Evolutionary conservation across 1,139 yeast genomes (phyloP), one percentile per base, ranked within the genome.

Genomic region (Pichia sp.): DNA sequence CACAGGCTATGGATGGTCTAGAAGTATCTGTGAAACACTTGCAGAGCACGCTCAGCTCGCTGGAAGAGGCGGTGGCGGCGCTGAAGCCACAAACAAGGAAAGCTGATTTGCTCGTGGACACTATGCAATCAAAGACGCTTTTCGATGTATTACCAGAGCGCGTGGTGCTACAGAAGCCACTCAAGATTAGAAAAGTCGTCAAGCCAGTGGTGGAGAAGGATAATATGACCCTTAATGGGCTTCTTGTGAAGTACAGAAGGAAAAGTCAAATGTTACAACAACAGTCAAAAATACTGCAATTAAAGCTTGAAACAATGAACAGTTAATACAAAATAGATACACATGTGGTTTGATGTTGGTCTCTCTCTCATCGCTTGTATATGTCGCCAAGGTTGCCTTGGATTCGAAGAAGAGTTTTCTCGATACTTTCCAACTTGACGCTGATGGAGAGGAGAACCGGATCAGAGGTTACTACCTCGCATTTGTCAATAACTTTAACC

Each of bases 391-490:
- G 38, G 25, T 55, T 55, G 15, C 46, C 51, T 19, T 40, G 30
- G 15, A 55, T 40, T 13, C 50, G 47, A 8, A 33, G 30, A 19
- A 55, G 43, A 1, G 49, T 46, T 29, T 50, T 54, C 33, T 56
- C 56, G 17, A 56, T 37, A 35, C 59, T 55, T 26, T 53, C 58
- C 27, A 56, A 40, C 30, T 56, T 56, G 22, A 53, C 47, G 33
- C 58, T 50, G 12, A 55, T 47, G 1, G 57, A 50, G 10, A 56
- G 36, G 18, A 56, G 38, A n/a, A 56, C 47, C 2, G 61, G 61
- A 34, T 56, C 61, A n/a, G 56, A 48, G 7, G 59, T 55, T 17
- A 56, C 46, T 17, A 56, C 54, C 31, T 53, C 58, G 34, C 56
- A 52, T 6, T 47, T 44, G 18, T 55, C 58, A 21, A 37, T 39